phyloP scores from a whole-genome alignment of 2,329 filamentous ascomycete species.

The Mycosphaerella sp. region DNA sequence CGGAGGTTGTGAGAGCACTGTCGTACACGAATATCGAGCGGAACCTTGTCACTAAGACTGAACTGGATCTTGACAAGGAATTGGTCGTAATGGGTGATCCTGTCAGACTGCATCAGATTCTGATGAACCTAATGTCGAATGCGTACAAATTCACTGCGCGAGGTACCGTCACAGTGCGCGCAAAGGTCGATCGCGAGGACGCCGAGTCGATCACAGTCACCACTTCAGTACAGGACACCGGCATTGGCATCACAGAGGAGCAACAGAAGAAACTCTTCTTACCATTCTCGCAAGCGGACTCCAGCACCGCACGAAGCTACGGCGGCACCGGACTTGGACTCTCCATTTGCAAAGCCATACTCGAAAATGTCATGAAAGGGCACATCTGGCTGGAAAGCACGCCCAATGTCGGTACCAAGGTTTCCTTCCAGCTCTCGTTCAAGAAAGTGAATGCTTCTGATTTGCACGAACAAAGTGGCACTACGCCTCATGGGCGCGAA shows the following conservation, averaged over 20 bases:
- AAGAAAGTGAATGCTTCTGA: slow-evolving; percentile 64
- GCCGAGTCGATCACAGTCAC: slow-evolving; percentile 66
- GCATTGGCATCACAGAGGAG: slow-evolving; percentile 81
- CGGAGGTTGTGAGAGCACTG: slow-evolving; percentile 57
- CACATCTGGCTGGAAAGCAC: slow-evolving; percentile 75
- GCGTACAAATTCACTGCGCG: slow-evolving; percentile 89
- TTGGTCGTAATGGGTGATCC: slow-evolving; percentile 49
- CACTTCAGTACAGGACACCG: slow-evolving; percentile 83
- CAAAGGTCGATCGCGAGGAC: slow-evolving; percentile 65
- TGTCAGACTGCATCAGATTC: slow-evolving; percentile 46
- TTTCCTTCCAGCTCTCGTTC: slow-evolving; percentile 79
- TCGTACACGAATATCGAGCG: slow-evolving; percentile 58
- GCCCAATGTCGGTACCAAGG: slow-evolving; percentile 62
- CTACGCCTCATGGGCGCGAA: slow-evolving; percentile 31
- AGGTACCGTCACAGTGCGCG: slow-evolving; percentile 77
- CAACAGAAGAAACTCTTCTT: slow-evolving; percentile 81
- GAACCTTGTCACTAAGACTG: slow-evolving; percentile 53
- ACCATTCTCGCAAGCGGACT: slow-evolving; percentile 88
- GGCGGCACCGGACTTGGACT: slow-evolving; percentile 86
- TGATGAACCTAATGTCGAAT: slow-evolving; percentile 82
- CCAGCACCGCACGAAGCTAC: slow-evolving; percentile 82
- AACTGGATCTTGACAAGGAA: slow-evolving; percentile 50
- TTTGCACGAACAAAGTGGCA: slow-evolving; percentile 22
- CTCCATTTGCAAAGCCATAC: slow-evolving; percentile 90
- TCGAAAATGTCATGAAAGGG: slow-evolving; percentile 86